Percentiles rank a stretch among this genome's conserved stretches.
Evolutionary conservation across 208 protist genomes (phyloP).

Genomic region (Wallacemonas sp.): DNA sequence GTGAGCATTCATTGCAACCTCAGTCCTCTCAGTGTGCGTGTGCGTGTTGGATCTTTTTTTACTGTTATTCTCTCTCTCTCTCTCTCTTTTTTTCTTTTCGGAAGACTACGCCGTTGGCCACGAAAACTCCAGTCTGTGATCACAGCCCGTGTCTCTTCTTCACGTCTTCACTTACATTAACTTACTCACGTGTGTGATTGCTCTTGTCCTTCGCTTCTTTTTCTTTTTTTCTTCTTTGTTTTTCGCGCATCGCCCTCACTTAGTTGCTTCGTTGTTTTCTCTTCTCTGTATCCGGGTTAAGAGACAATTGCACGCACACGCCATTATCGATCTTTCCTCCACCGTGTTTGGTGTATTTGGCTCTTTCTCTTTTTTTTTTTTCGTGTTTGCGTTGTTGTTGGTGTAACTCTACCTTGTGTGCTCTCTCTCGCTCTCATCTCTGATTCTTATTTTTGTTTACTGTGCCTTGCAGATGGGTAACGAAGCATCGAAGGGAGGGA

Average conservation of each 20-base stretch:
- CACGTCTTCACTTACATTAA: neutral
- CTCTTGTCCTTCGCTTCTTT: neutral
- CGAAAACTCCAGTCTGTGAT: too few species aligned
- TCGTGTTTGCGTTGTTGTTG: neutral
- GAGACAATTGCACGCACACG: neutral
- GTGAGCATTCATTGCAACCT: too few species aligned
- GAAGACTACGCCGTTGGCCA: too few species aligned
- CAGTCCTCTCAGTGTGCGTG: too few species aligned
- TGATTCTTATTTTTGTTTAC: slow-evolving; percentile 9
- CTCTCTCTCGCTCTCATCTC: neutral
- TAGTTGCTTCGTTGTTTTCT: neutral
- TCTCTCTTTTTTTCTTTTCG: slow-evolving; percentile 15
- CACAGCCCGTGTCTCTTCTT: too few species aligned
- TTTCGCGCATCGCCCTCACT: neutral
- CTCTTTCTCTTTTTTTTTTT: slow-evolving; percentile 10
- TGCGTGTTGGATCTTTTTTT: too few species aligned
- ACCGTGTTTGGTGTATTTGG: slow-evolving; percentile 5
- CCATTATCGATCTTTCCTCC: neutral
- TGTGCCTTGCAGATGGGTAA: slow-evolving; percentile 28
- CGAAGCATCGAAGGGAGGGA: slow-evolving; percentile 16
- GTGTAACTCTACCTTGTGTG: neutral
- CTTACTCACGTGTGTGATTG: neutral
- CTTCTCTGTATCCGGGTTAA: too few species aligned
- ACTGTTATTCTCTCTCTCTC: slow-evolving; percentile 5
- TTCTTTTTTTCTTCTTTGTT: slow-evolving; percentile 8